phyloP scores from a whole-genome alignment of 192 early-diverging fungal genomes.

The Backusella macrospora region DNA sequence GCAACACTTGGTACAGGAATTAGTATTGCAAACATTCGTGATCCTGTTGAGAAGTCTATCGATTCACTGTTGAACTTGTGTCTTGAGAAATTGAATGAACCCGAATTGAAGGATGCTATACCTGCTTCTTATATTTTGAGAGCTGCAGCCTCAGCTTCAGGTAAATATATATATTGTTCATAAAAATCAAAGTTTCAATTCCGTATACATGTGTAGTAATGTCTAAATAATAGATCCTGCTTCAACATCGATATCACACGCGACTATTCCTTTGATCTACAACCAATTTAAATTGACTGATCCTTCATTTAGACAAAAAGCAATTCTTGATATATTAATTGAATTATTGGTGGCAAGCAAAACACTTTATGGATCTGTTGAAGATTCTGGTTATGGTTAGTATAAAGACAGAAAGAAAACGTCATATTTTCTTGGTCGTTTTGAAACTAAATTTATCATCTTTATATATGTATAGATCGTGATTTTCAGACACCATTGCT shows the following conservation, averaged over 20 bases:
- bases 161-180: slow-evolving; percentile 29
- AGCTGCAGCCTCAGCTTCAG: slow-evolving; percentile 63
- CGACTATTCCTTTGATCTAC: slow-evolving; percentile 64
- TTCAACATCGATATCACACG: slow-evolving; percentile 60
- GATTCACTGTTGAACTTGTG: slow-evolving; percentile 53
- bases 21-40: slow-evolving; percentile 41
- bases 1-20: slow-evolving; percentile 68
- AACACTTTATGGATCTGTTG: slow-evolving; percentile 60
- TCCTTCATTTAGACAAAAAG: slow-evolving; percentile 53
- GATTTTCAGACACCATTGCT: slow-evolving; percentile 69
- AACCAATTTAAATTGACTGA: slow-evolving; percentile 59
- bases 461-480: slow-evolving; percentile 41
- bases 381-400: slow-evolving; percentile 42
- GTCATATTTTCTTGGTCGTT: not conserved
- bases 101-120: slow-evolving; percentile 69
- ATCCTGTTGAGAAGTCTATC: slow-evolving; percentile 55
- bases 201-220: not conserved
- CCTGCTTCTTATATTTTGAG: slow-evolving; percentile 65
- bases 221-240: slow-evolving; percentile 58
- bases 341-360: slow-evolving; percentile 72
- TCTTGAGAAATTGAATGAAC: slow-evolving; percentile 59
- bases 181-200: slow-evolving; percentile 26
- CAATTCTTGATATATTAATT: slow-evolving; percentile 66
- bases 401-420: not conserved
- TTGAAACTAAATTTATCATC: no score